Conservation (phyloP, 169 alveolate genomes). For the Condylostoma magnum region DNA sequence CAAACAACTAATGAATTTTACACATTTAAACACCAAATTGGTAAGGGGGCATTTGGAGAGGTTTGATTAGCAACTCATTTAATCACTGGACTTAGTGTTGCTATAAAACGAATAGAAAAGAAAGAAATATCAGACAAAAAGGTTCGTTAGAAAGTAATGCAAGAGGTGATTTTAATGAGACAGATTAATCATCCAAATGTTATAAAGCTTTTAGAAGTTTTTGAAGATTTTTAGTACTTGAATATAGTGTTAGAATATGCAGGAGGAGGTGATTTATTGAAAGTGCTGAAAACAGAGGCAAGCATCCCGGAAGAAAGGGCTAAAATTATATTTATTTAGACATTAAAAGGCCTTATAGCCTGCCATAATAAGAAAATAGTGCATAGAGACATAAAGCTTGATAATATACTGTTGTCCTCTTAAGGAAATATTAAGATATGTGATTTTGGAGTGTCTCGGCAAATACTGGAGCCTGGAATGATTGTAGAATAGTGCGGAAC, state of each 20-base stretch:
- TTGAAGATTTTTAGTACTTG: conserved; percentile 61
- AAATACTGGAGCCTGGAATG: conserved; percentile 28
- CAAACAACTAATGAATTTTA: neutral
- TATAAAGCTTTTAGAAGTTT: conserved; percentile 49
- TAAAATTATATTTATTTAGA: conserved; percentile 48
- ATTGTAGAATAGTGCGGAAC: conserved; percentile 77
- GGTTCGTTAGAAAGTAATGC: conserved; percentile 42
- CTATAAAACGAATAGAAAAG: conserved; percentile 63
- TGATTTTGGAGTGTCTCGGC: conserved; percentile 47
- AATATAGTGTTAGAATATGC: conserved; percentile 72
- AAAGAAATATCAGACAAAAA: conserved; percentile 49
- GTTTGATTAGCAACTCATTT: conserved; percentile 70
- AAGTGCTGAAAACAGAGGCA: conserved; percentile 49
- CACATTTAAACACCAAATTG: conserved; percentile 47
- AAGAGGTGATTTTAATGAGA: conserved; percentile 50
- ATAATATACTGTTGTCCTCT: conserved; percentile 74
- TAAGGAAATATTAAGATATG: conserved; percentile 76
- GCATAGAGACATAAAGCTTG: conserved; percentile 81
- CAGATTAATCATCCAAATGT: conserved; percentile 48
- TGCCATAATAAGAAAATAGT: conserved; percentile 30
- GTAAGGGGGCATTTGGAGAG: conserved; percentile 79
- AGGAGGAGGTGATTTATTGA: conserved; percentile 70
- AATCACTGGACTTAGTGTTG: conserved; percentile 69
- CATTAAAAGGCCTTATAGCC: conserved; percentile 38
- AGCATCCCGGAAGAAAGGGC: conserved; percentile 49